These are phyloP conservation scores for Aspergillus indologenus DNA, from an alignment of 495 filamentous ascomycete species.

Conservation along the genomic window DNA sequence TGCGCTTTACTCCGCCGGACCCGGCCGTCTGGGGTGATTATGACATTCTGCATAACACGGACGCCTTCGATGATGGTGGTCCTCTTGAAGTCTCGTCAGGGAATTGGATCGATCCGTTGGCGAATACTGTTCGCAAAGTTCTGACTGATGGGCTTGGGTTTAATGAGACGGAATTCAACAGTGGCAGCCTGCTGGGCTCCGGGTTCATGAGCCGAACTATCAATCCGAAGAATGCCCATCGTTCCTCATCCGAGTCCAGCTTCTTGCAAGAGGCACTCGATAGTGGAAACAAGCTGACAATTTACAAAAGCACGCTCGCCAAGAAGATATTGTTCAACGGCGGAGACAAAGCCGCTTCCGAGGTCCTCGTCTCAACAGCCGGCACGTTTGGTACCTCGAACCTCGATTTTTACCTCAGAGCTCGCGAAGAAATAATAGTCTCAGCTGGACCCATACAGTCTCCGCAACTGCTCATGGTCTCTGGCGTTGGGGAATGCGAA, in stretches of 20 bases:
- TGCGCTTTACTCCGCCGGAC: conserved; percentile 49
- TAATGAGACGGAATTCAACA: conserved; percentile 29
- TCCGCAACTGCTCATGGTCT: conserved; percentile 50
- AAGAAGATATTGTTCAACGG: conserved; percentile 44
- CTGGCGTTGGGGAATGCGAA: conserved; percentile 43
- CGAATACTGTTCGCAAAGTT: conserved; percentile 21
- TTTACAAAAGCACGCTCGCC: conserved; percentile 43
- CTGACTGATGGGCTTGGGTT: conserved; percentile 32
- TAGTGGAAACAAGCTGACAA: conserved; percentile 18
- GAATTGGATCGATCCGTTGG: conserved; percentile 23
- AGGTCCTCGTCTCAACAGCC: conserved; percentile 37
- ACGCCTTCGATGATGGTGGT: conserved; percentile 26
- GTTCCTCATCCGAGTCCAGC: conserved; percentile 39
- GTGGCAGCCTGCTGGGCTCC: conserved; percentile 33
- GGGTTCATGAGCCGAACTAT: conserved; percentile 33
- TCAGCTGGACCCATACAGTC: conserved; percentile 50
- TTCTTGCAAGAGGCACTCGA: conserved; percentile 33
- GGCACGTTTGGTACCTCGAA: conserved; percentile 28
- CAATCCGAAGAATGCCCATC: conserved; percentile 30
- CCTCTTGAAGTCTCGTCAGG: conserved; percentile 37
- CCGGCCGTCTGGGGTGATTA: conserved; percentile 16
- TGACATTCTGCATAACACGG: conserved; percentile 30
- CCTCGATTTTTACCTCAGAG: conserved; percentile 37
- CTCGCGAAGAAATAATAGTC: conserved; percentile 55
- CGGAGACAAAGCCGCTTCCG: conserved; percentile 42